These are phyloP conservation scores for Eimeria praecox DNA, from an alignment of 169 alveolate species.

Conservation along the genomic window DNA sequence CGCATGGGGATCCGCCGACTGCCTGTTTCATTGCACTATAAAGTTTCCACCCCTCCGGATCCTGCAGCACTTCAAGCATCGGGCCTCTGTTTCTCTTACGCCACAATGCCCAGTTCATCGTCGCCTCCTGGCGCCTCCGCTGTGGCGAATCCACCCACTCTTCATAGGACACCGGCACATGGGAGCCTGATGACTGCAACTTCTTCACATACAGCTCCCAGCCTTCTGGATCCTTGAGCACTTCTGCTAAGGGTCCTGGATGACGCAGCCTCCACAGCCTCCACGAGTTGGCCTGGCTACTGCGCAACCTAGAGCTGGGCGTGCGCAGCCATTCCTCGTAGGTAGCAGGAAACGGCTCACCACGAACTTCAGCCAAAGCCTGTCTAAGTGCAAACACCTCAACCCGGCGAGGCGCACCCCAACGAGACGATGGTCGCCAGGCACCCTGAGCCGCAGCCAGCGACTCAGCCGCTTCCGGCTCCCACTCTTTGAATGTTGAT, in stretches of 20 bases:
- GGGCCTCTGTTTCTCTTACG: slow-evolving; percentile 69
- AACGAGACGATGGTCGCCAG: slow-evolving; percentile 1
- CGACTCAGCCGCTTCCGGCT: slow-evolving; percentile 36
- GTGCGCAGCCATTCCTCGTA: slow-evolving; percentile 77
- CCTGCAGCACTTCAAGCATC: slow-evolving; percentile 76
- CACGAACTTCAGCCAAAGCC: slow-evolving; percentile 55
- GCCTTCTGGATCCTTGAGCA: slow-evolving; percentile 78
- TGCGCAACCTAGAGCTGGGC: slow-evolving; percentile 29
- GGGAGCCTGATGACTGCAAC: slow-evolving; percentile 37
- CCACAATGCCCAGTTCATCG: slow-evolving; percentile 75
- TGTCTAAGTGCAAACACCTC: slow-evolving; percentile 37
- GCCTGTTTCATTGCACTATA: slow-evolving; percentile 72
- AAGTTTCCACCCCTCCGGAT: slow-evolving; percentile 80
- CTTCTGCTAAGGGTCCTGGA: slow-evolving; percentile 74
- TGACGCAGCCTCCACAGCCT: slow-evolving; percentile 68
- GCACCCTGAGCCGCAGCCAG: slow-evolving; percentile 38
- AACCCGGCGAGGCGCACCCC: slow-evolving; percentile 30
- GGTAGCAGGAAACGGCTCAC: slow-evolving; percentile 49
- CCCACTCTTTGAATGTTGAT: slow-evolving; percentile 43
- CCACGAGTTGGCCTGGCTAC: slow-evolving; percentile 63
- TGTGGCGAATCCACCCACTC: slow-evolving; percentile 75
- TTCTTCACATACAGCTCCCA: slow-evolving; percentile 59
- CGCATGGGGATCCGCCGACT: slow-evolving; percentile 46
- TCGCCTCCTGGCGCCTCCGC: slow-evolving; percentile 67
- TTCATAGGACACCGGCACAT: slow-evolving; percentile 71